These are phyloP conservation scores for Juglanconis sp. DNA, from an alignment of 2,329 filamentous ascomycete genomes.

Conservation along the genomic window DNA sequence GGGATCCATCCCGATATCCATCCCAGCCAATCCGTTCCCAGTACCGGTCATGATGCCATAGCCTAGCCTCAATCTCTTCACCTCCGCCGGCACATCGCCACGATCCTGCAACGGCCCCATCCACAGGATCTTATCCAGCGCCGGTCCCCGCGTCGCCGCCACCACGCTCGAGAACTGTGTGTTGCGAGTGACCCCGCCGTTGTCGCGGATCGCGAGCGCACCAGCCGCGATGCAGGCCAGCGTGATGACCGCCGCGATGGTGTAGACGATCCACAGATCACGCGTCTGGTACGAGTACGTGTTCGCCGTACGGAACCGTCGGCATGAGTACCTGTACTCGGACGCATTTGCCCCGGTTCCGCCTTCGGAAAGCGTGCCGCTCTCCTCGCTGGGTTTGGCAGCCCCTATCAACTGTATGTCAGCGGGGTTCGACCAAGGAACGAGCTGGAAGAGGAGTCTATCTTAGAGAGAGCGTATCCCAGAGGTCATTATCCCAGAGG, in stretches of 20 bases:
- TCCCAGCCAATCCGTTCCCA: not conserved
- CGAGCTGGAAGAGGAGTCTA: no score
- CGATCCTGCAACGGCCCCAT: conserved; percentile 17
- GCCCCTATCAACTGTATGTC: conserved; percentile 21
- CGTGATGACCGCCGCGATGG: conserved; percentile 22
- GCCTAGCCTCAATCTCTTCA: conserved; percentile 22
- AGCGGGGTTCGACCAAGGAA: no score
- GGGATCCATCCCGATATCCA: not conserved
- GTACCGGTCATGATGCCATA: conserved; percentile 23
- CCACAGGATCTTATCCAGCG: conserved; percentile 34
- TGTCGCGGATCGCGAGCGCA: conserved; percentile 31
- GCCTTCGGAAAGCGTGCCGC: conserved; percentile 23
- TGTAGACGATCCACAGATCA: conserved; percentile 32
- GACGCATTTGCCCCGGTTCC: conserved; percentile 7
- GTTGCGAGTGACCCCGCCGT: conserved; percentile 34
- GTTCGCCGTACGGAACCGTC: conserved; percentile 29
- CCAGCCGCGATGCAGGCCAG: conserved; percentile 30
- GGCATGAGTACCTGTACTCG: conserved; percentile 29
- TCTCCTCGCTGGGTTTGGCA: conserved; percentile 23
- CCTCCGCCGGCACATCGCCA: conserved; percentile 21
- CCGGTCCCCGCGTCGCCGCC: conserved; percentile 38
- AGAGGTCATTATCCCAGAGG: not conserved
- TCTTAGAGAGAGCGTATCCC: no score
- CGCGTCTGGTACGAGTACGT: conserved; percentile 31
- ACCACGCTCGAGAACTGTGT: conserved; percentile 38